These are phyloP conservation scores for Begonia loranthoides DNA, from an alignment of 306 rosid species.

Conservation along the genomic window DNA sequence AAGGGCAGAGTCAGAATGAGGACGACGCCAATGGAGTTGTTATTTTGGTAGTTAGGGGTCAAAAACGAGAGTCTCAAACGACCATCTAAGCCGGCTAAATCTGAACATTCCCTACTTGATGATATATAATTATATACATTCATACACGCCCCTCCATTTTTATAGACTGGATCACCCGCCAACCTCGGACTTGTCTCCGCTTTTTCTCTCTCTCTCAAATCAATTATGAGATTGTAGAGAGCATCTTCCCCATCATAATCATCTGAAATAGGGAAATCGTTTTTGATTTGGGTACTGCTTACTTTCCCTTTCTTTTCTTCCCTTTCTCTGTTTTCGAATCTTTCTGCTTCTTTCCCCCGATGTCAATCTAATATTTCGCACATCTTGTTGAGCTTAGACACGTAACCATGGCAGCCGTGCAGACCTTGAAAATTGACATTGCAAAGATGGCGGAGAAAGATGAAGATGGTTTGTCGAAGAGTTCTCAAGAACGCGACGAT, in stretches of 20 bases:
- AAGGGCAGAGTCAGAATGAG: too few species aligned
- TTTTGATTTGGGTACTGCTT: not conserved
- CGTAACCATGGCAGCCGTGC: constrained; percentile 9
- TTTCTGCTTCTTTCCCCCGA: not conserved
- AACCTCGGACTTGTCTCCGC: constrained; percentile 31
- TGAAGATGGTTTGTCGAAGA: not conserved
- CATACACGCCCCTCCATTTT: constrained; percentile 5
- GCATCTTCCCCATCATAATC: too few species aligned
- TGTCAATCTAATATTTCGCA: not conserved
- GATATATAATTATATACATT: not conserved
- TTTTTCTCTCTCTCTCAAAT: not conserved
- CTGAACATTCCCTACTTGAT: not conserved
- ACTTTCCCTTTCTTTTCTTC: not conserved
- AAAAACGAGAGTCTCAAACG: not conserved
- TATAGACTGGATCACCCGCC: constrained; percentile 38
- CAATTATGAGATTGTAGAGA: too few species aligned
- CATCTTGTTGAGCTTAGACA: not conserved
- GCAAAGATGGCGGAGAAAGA: constrained; percentile 15
- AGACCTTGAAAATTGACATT: constrained; percentile 18
- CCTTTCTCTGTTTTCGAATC: not conserved
- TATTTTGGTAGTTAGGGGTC: not conserved
- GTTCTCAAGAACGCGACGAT: too few species aligned
- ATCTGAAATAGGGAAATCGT: too few species aligned
- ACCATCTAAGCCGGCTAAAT: not conserved
- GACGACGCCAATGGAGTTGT: not conserved